Evolutionary conservation across 108 stramenopile species (phyloP), one percentile per base, ranked within the genome.

Genomic region (Nitzschia palea): DNA sequence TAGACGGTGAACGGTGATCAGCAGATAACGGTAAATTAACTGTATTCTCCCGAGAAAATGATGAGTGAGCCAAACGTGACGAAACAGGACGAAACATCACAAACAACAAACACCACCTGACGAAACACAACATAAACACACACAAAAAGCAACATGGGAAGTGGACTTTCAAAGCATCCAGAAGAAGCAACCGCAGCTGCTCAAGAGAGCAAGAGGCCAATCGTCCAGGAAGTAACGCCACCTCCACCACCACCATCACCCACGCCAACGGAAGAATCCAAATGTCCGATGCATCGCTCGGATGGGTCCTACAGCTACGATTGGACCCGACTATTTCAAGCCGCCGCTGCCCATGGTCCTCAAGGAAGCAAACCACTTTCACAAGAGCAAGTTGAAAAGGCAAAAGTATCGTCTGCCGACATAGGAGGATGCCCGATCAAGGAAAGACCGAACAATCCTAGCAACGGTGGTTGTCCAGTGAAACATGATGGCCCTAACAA

Each of bases 301-400:
- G 78, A 83, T 59, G 78, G 78, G 4, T 66, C 70, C 29, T 83
- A 83, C 59, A 69, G 63, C 57, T 83, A 58, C 43, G 67, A 74
- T 35, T 76, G 73, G 72, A 44, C 44, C 17, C 44, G 53, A 5
- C 12, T 79, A 30, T 79, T 76, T 20, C 50, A 67, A 25, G 55
- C 67, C 28, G 53, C 45, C 9, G 51, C 55, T 29, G 60, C 71
- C 36, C 79, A 84, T 66, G 78, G 73, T 17, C 61, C 70, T 1
- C 20, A 33, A 34, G 77, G 70, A 36, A 71, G 43, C 23, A 78
- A 74, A 25, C 76, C 71, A 0, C 37, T 79, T 27, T 65, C 67
- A 9, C 37, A 68, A 57, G 71, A 77, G 73, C 45, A 81, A 53
- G 31, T 29, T 17, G 22, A 67, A 37, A n/a, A 66, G 43, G 43